Conservation (phyloP, 768 basidiomycete genomes). For the Pleurotus ostreatus region DNA sequence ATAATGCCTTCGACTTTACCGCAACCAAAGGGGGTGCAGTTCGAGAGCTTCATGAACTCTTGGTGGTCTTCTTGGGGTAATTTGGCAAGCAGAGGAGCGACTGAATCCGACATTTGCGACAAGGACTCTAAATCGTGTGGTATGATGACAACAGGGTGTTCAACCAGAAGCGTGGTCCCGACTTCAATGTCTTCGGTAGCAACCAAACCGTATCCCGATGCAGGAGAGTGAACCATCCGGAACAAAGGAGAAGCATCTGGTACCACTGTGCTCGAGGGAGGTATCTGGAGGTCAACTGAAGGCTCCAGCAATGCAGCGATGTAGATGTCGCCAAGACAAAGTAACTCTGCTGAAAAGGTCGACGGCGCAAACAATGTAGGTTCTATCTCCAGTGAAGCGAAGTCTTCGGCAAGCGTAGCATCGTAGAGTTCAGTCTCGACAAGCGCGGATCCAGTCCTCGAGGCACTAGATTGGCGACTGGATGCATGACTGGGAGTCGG, state of each 20-base stretch:
- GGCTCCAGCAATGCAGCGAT: background rate
- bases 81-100: background rate
- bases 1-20: constrained; percentile 23
- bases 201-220: background rate
- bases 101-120: background rate
- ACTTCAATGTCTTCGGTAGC: background rate
- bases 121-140: background rate
- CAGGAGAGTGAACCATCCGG: background rate
- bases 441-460: no score
- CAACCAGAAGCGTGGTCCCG: background rate
- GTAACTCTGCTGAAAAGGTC: no score
- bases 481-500: no score
- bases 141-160: background rate
- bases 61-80: constrained; percentile 7
- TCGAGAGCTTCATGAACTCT: constrained; percentile 27
- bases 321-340: no score
- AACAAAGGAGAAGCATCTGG: background rate
- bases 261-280: background rate
- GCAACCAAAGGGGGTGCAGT: constrained; percentile 7
- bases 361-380: no score
- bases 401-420: no score
- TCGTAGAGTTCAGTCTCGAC: no score
- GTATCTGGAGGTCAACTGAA: no score
- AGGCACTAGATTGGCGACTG: no score
- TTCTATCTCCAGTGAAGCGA: no score